Base-by-base conservation (phyloP, 139 green algal species). In the Tetraselmis chui region DNA sequence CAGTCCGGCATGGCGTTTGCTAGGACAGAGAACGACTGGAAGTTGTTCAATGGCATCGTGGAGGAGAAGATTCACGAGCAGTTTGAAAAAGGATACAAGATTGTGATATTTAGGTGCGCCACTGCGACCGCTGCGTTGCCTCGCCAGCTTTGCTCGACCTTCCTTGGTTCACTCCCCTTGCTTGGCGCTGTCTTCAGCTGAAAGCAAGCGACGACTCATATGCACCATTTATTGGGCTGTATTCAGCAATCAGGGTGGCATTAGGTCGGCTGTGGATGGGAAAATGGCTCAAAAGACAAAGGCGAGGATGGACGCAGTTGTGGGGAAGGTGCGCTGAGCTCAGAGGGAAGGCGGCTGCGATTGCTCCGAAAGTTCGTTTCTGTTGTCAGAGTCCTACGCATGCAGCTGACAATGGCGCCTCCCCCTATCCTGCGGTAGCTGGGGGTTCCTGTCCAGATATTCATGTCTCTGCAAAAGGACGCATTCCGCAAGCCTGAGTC, bases 171-270 rank as follows among this genome's bases (percentile, higher is more conserved):
- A 32, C 26, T 22, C 31, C 76, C 25, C 76, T 77, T 29, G 24
- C 32, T 30, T 84, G 80, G 22, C 28, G 28, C 1, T 2, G 25
- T 83, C 30, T 30, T 25, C 28, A n/a, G n/a, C n/a, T n/a, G n/a
- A n/a, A n/a, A n/a, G n/a, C n/a, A n/a, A n/a, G n/a, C n/a, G n/a
- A n/a, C n/a, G n/a, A n/a, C n/a, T n/a, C n/a, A n/a, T n/a, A n/a
- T n/a, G n/a, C n/a, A n/a, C n/a, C n/a, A n/a, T n/a, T n/a, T n/a
- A n/a, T n/a, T n/a, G n/a, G n/a, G n/a, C n/a, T n/a, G n/a, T n/a
- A 18, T 85, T 87, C 88, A 94, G 90, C 78, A 97, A 97, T 87
- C 93, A 97, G 86, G 84, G 81, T 26, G 59, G 79, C 59, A 91
- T 97, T 74, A 91, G 92, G 82, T 83, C 45, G 0, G 89, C 87